phyloP scores from a whole-genome alignment of 352 stramenopile species.

The Pythium utonaiense region DNA sequence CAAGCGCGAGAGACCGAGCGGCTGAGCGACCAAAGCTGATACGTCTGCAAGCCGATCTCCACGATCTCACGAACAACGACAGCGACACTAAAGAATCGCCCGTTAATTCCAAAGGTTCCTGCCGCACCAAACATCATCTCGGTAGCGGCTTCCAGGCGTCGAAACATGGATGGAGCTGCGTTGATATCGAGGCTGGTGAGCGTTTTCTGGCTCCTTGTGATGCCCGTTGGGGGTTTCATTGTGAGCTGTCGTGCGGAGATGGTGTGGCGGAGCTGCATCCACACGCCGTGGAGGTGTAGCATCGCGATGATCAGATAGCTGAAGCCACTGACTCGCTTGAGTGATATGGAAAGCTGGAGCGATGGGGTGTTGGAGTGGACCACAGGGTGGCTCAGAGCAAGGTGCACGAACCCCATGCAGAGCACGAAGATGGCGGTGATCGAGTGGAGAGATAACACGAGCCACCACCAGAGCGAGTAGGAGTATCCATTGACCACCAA shows the following conservation, averaged over 20 bases:
- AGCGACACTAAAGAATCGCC: slow-evolving; percentile 1
- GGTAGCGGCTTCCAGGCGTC: not conserved
- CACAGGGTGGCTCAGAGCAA: not conserved
- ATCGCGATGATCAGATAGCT: slow-evolving; percentile 3
- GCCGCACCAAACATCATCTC: not conserved
- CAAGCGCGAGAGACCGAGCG: slow-evolving; percentile 8
- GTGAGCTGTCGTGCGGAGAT: not conserved
- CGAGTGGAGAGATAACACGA: not conserved
- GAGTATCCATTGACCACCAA: not conserved
- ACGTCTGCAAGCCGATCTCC: slow-evolving; percentile 12
- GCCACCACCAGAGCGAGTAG: slow-evolving; percentile 5
- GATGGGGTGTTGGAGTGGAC: not conserved
- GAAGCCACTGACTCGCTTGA: not conserved
- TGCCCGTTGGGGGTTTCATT: not conserved
- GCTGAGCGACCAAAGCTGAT: slow-evolving; percentile 12
- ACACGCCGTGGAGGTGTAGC: not conserved
- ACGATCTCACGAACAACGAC: slow-evolving; percentile 5
- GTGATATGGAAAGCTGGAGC: not conserved
- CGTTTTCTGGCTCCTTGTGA: not conserved
- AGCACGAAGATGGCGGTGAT: not conserved
- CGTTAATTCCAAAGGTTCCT: slow-evolving; percentile 4
- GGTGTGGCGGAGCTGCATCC: not conserved
- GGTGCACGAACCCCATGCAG: slow-evolving; percentile 4
- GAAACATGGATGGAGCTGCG: not conserved
- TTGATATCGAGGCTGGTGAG: not conserved